Evolutionary conservation across 139 green algal genomes (phyloP), one percentile per base, ranked within the genome.

Genomic region (Edaphochlamys debaryana): DNA sequence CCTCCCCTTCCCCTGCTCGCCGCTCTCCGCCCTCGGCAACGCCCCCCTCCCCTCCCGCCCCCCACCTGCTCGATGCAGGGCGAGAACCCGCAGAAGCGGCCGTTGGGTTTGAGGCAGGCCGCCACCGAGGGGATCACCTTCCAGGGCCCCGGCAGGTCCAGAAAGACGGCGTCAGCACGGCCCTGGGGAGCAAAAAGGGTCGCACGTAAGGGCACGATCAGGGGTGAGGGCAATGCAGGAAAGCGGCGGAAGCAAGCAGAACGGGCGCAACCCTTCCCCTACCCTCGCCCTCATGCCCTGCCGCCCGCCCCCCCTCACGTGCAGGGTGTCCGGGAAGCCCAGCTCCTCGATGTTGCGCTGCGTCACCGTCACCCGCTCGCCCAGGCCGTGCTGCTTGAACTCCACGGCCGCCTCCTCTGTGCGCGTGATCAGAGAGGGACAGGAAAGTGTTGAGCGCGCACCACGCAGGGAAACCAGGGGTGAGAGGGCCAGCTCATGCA

Each of bases 41-140:
- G n/a, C n/a, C n/a, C n/a, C n/a, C n/a, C n/a, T n/a, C n/a, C n/a
- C 56, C 56, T 32, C 56, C 25, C 23, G 23, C 56, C 56, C 6
- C 58, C 4, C 60, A 67, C 60, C 90, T 99, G 97, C 88, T 99
- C 97, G 25, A 99, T 98, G 94, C 97, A 99, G 22, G 98, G 97
- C 71, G 94, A 98, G 91, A 99, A 99, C 50, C 93, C 91, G 87
- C 96, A 98, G 79, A 99, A 94, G 32, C 91, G 82, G 69, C 84
- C 76, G 69, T 90, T 69, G 41, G 74, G 71, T 29, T 45, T 79
- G 20, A 95, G 78, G 72, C 81, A 90, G 30, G 30, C 29, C 3
- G 88, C 91, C 42, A 88, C 91, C 41, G 67, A 88, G 30, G 87
- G 74, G 36, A 96, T 80, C 48, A 95, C 96, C 86, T 95, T 93